Evolutionary conservation across 2,329 filamentous ascomycete genomes (phyloP).

Genomic region (Akanthomyces muscarius): DNA sequence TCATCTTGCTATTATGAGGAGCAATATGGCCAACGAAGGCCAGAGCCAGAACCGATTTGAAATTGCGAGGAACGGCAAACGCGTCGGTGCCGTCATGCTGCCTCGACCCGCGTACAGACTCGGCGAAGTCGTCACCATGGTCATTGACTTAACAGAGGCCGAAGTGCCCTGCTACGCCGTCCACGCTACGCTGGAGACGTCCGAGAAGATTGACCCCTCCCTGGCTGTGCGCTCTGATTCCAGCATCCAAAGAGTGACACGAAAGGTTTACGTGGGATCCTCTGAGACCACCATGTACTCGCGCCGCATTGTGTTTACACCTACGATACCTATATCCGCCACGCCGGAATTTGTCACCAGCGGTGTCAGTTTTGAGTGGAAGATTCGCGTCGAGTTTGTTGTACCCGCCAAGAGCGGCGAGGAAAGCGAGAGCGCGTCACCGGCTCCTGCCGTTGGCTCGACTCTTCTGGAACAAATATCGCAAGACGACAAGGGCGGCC

Average conservation of each 20-base stretch:
- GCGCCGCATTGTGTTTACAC: conserved; percentile 71
- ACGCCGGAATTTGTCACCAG: conserved; percentile 92
- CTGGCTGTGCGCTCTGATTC: conserved; percentile 81
- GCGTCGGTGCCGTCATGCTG: conserved; percentile 87
- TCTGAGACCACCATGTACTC: conserved; percentile 83
- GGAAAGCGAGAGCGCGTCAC: conserved; percentile 22
- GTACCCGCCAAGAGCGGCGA: conserved; percentile 55
- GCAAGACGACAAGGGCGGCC: conserved; percentile 70
- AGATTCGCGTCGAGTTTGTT: conserved; percentile 86
- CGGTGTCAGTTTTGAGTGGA: conserved; percentile 84
- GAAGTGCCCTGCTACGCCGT: conserved; percentile 83
- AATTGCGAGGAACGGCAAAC: conserved; percentile 85
- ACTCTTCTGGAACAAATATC: conserved; percentile 75
- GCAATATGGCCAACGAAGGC: conserved; percentile 63
- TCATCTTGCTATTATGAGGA: conserved; percentile 83
- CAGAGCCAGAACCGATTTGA: conserved; percentile 91
- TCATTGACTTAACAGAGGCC: conserved; percentile 75
- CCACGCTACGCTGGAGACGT: conserved; percentile 78
- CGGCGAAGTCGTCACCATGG: conserved; percentile 80
- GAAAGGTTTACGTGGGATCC: conserved; percentile 71
- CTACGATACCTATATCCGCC: conserved; percentile 75
- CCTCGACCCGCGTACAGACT: conserved; percentile 84
- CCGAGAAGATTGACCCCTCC: conserved; percentile 74
- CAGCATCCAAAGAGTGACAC: conserved; percentile 81
- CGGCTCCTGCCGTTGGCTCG: conserved; percentile 24